Evolutionary conservation across 2,329 filamentous ascomycete species (phyloP).

Genomic region (Pestalotiopsis sp.): DNA sequence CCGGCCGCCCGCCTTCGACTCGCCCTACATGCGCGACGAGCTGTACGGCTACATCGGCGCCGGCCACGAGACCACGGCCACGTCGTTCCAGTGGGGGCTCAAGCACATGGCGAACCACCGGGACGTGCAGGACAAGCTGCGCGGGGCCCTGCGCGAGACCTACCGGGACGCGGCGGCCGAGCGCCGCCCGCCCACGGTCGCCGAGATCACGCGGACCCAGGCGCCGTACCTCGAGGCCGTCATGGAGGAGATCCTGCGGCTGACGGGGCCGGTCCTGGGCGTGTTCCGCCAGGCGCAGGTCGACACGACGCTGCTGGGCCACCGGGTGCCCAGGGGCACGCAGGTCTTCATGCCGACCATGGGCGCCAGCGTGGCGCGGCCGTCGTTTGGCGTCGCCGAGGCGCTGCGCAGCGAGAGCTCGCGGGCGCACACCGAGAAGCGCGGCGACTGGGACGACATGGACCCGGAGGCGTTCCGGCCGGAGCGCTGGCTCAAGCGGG

Average conservation of each 20-base stretch:
- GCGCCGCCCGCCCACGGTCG: slow-evolving; percentile 13
- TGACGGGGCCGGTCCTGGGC: slow-evolving; percentile 7
- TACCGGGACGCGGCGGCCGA: slow-evolving; percentile 2
- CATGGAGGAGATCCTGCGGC: slow-evolving; percentile 16
- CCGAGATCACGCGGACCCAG: slow-evolving; percentile 13
- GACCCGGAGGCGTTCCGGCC: slow-evolving; percentile 13
- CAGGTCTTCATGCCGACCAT: slow-evolving; percentile 8
- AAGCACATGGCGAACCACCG: slow-evolving; percentile 14
- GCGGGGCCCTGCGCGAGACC: slow-evolving; percentile 11
- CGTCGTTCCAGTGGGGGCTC: slow-evolving; percentile 13
- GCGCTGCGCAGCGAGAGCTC: slow-evolving; percentile 14
- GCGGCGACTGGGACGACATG: slow-evolving; percentile 13
- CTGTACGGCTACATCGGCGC: slow-evolving; percentile 13
- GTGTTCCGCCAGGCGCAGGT: slow-evolving; percentile 10
- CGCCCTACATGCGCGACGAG: slow-evolving; percentile 17
- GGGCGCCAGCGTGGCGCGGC: slow-evolving; percentile 8
- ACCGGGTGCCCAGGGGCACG: slow-evolving; percentile 13
- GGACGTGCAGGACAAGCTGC: slow-evolving; percentile 13
- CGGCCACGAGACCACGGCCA: slow-evolving; percentile 12
- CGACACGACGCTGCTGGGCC: slow-evolving; percentile 14
- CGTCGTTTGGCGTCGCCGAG: slow-evolving; percentile 15
- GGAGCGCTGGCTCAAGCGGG: slow-evolving; percentile 17
- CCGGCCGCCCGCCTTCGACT: slow-evolving; percentile 15
- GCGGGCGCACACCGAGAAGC: slow-evolving; percentile 9
- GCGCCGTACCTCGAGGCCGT: slow-evolving; percentile 17